phyloP scores from a whole-genome alignment of 139 green algal genomes.

The Dunaliella sp. region DNA sequence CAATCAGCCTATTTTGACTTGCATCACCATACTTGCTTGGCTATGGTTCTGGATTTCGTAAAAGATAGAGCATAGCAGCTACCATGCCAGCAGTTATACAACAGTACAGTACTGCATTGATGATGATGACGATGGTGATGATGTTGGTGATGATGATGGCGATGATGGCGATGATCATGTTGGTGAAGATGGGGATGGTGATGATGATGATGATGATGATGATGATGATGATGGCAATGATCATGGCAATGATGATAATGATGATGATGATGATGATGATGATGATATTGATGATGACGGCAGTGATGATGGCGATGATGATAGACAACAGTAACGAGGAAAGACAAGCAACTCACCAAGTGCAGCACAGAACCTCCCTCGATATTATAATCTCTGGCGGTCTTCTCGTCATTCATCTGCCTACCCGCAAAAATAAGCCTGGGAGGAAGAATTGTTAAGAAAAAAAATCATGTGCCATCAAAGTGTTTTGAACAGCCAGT shows the following conservation, averaged over 20 bases:
- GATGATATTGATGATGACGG: not conserved
- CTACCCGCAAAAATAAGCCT: conserved; percentile 97
- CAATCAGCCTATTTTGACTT: too few species aligned
- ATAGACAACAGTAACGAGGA: not conserved
- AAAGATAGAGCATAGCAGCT: not conserved
- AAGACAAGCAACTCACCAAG: conserved; percentile 66
- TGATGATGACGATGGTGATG: not conserved
- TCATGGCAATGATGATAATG: not conserved
- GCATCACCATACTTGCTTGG: too few species aligned
- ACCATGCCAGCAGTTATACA: not conserved
- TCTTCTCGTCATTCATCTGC: conserved; percentile 99
- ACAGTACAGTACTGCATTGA: not conserved
- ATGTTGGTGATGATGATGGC: too few species aligned
- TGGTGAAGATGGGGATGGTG: not conserved
- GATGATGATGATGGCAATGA: conserved; percentile 6
- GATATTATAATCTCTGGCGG: conserved; percentile 98
- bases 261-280: not conserved
- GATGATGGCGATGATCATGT: not conserved
- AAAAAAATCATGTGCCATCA: too few species aligned
- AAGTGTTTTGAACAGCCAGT: too few species aligned
- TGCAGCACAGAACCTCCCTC: conserved; percentile 97
- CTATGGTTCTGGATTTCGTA: too few species aligned
- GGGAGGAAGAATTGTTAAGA: too few species aligned
- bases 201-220: conserved; percentile 9
- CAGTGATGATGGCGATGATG: not conserved